Evolutionary conservation across 768 basidiomycete genomes (phyloP), one percentile per base, ranked within the genome.

Genomic region (Lyophyllum atratum): DNA sequence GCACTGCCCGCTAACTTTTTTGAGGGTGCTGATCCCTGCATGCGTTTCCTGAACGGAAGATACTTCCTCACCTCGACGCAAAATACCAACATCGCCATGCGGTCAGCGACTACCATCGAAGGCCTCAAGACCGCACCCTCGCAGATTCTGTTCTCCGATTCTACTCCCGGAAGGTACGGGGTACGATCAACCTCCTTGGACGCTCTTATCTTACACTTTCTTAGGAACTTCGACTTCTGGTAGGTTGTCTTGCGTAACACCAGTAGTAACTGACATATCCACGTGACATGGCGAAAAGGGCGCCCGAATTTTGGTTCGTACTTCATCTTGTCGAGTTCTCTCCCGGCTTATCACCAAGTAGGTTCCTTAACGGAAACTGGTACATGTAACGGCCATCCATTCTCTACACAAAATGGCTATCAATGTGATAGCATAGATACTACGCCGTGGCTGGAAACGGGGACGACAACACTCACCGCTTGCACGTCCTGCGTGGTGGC

Each of bases 391-490:
- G 14, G 54, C 21, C 29, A 25, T 49, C 14, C 15, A 4, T 19
- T 40, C 6, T 31, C 21, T 22, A 4, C 7, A 26, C 34, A 37
- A 7, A 6, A 6, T 37, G 4, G 3, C 17, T 15, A 4, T 15
- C 6, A 37, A 37, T 37, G 34, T 5, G 11, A 12, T 28, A 45
- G 11, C 19, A 17, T 29, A 62, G 61, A 19, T 62, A 62, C 44
- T 62, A 62, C 37, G 58, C 61, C 10, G 61, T 59, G 12, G 61
- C 61, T 15, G 61, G 61, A 33, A 62, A 59, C 49, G 34, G 58
- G 3, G 59, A 59, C 28, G 61, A 62, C 47, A 59, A 62, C 49
- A 59, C 59, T 0, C 61, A 62, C 47, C 58, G 61, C 7, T 19
- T 62, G 7, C 59, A 62, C 31, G 61, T 62, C 15, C 51, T 62